A percentile compares a stretch with the other conserved stretches of the same genome.
phyloP scores from a whole-genome alignment of 805 yeast genomes.

The Candida ficus region DNA sequence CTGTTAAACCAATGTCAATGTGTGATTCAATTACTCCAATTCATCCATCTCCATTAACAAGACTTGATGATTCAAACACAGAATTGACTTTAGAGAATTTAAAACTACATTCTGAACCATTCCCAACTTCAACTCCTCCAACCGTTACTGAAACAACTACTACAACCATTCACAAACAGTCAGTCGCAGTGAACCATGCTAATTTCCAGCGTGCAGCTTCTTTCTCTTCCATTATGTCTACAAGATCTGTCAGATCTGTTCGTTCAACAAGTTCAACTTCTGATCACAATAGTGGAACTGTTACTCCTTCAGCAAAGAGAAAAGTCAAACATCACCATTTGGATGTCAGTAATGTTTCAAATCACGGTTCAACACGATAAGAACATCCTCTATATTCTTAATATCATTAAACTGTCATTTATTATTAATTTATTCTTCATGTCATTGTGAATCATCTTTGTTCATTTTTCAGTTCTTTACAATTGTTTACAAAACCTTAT shows the following conservation, averaged over 20 bases:
- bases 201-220: conserved; percentile 7
- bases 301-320: conserved; percentile 8
- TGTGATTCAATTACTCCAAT: neutral
- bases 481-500: neutral
- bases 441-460: neutral
- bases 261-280: conserved; percentile 1
- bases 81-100: neutral
- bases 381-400: too few species aligned
- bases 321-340: conserved; percentile 22
- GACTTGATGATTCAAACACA: neutral
- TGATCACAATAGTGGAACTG: conserved; percentile 3
- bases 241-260: conserved; percentile 5
- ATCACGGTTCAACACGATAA: conserved; percentile 4
- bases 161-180: neutral
- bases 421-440: neutral
- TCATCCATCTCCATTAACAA: neutral
- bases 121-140: neutral
- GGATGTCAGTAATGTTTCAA: conserved; percentile 16
- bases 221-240: conserved; percentile 13
- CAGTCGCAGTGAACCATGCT: neutral
- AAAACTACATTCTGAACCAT: neutral
- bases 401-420: neutral
- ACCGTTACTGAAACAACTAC: neutral
- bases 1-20: neutral
- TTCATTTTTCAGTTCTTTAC: neutral